Evolutionary conservation across 345 rosid genomes (phyloP).

Genomic region (Brassica napus): DNA sequence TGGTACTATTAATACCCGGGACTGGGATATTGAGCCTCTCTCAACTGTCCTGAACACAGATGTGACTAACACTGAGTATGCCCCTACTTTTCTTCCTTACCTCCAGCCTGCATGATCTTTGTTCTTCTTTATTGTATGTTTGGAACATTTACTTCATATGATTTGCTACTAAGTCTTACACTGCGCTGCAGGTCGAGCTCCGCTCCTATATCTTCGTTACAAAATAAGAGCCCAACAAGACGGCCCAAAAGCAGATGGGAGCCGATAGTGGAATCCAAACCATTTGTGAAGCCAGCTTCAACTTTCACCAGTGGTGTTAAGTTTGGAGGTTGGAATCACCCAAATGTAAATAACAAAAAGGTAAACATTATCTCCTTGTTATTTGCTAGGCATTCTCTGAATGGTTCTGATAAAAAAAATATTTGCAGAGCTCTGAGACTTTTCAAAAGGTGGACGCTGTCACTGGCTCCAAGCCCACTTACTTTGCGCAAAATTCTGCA

Average conservation of each 20-base stretch:
- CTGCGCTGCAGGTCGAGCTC: slow-evolving; percentile 46
- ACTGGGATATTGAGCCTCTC: slow-evolving; percentile 90
- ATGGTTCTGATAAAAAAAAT: slow-evolving; percentile 14
- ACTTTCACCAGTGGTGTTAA: slow-evolving; percentile 45
- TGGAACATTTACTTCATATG: slow-evolving; percentile 14
- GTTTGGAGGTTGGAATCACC: slow-evolving; percentile 61
- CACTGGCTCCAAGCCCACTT: slow-evolving; percentile 44
- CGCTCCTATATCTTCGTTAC: slow-evolving; percentile 39
- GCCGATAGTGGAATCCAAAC: slow-evolving; percentile 70
- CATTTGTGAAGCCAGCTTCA: slow-evolving; percentile 49
- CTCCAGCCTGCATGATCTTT: background rate
- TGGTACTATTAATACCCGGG: slow-evolving; percentile 64
- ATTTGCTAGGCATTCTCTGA: slow-evolving; percentile 8
- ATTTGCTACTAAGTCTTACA: slow-evolving; percentile 21
- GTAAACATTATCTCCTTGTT: slow-evolving; percentile 36
- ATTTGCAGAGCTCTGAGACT: slow-evolving; percentile 33
- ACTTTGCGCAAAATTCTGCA: slow-evolving; percentile 52
- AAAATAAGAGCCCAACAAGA: slow-evolving; percentile 67
- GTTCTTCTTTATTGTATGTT: slow-evolving; percentile 16
- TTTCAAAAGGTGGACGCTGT: slow-evolving; percentile 51
- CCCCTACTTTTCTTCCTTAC: slow-evolving; percentile 13
- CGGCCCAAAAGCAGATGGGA: slow-evolving; percentile 98
- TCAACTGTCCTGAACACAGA: slow-evolving; percentile 54
- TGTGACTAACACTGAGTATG: slow-evolving; percentile 57
- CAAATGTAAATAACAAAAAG: slow-evolving; percentile 59